Evolutionary conservation across 208 protist species (phyloP).

Genomic region (Leishmania guyanensis): DNA sequence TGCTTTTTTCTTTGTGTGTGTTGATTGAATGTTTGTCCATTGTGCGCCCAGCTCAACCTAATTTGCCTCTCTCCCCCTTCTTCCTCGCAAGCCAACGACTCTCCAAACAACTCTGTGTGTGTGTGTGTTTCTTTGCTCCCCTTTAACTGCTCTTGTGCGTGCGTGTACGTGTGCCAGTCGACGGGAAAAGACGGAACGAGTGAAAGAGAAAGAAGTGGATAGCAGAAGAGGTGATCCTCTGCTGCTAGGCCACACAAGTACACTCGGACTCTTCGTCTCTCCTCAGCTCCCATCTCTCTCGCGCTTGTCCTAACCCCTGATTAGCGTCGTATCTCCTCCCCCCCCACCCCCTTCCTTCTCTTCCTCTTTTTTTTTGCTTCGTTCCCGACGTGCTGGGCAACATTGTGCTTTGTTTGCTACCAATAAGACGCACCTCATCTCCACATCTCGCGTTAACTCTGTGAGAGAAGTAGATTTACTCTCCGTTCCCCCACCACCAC

Average conservation of each 20-base stretch:
- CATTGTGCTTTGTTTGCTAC: background rate
- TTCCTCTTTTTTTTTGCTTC: background rate
- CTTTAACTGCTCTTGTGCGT: background rate
- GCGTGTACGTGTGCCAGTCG: background rate
- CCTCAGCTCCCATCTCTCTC: background rate
- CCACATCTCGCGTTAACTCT: background rate
- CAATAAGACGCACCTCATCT: background rate
- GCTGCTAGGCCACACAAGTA: background rate
- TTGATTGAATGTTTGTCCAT: no score
- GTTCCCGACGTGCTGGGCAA: background rate
- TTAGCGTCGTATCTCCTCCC: background rate
- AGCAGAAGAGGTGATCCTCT: background rate
- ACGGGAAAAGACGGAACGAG: background rate
- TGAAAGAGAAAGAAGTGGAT: background rate
- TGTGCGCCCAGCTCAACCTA: no score
- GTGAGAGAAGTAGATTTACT: background rate
- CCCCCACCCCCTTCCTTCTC: background rate
- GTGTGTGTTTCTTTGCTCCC: no score
- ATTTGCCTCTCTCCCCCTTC: no score
- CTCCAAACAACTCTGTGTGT: no score
- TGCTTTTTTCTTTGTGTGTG: no score
- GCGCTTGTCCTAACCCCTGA: background rate
- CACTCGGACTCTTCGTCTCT: background rate
- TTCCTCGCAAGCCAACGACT: no score
- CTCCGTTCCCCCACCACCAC: no score